Evolutionary conservation across 495 filamentous ascomycete species (phyloP), one percentile per base, ranked within the genome.

Genomic region (Mycothermus thermophilus): DNA sequence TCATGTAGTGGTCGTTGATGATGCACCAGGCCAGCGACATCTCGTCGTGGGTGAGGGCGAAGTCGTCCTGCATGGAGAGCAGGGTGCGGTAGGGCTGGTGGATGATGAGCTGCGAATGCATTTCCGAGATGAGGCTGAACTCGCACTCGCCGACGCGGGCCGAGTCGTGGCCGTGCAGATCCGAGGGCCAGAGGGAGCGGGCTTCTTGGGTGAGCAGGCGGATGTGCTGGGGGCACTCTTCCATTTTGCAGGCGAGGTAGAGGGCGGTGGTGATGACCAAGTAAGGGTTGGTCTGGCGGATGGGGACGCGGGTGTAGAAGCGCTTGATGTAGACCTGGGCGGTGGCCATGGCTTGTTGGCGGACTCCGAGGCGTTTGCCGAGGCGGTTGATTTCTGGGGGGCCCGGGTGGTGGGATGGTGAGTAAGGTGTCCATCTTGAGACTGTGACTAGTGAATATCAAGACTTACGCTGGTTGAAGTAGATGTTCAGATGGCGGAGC

Each of bases 161-260:
- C n/a, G 82, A 79, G 56, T 95, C 88, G 15, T 71, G 67, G 31
- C 73, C 68, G 47, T 87, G 77, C 48, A 82, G 74, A 33, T 92
- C 86, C 79, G 82, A 77, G 50, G 84, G 80, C 84, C 86, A 97
- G 27, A 87, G 62, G 31, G 73, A 68, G n/a, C 84, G 74, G 4
- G 87, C 83, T 55, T 97, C 88, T 4, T 71, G 74, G 2, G 86
- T 75, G 27, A 97, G 72, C 32, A 87, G 69, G 21, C 88, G 72
- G 41, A 97, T 96, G 57, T 97, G 92, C 55, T 94, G 87, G 18
- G 90, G 92, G 42, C 79, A 88, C 59, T 97, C 90, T 57, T 97
- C 90, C 82, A 93, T 94, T 59, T 97, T 97, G 62, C 86, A 93
- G 30, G 92, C 90, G 22, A 97, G 67, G 58, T 97, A 97, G 41